Conservation (phyloP, 768 basidiomycete genomes). For the Hirschioporus abietinus region DNA sequence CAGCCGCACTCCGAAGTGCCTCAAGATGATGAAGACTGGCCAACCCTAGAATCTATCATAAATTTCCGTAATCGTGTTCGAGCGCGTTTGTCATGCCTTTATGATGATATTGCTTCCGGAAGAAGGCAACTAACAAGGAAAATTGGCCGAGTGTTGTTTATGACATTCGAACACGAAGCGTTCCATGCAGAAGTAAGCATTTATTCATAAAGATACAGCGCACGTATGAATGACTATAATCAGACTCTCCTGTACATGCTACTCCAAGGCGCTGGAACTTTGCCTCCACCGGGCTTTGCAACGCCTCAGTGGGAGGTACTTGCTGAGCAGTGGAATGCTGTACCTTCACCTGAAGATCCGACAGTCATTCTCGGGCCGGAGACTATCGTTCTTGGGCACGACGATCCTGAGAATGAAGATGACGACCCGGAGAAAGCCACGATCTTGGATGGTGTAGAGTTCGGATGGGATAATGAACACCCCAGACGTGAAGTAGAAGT, state of each 20-base stretch:
- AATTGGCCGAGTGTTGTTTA: slow-evolving; percentile 76
- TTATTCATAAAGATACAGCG: not conserved
- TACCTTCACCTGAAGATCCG: slow-evolving; percentile 34
- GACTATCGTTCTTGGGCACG: slow-evolving; percentile 65
- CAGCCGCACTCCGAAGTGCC: slow-evolving; percentile 92
- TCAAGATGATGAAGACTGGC: slow-evolving; percentile 78
- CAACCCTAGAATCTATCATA: slow-evolving; percentile 60
- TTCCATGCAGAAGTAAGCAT: slow-evolving; percentile 68
- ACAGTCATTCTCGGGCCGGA: slow-evolving; percentile 57
- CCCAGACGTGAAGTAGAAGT: slow-evolving; percentile 61
- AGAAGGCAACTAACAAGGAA: slow-evolving; percentile 50
- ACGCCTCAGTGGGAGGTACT: slow-evolving; percentile 66
- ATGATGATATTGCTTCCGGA: slow-evolving; percentile 60
- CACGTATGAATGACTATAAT: not conserved
- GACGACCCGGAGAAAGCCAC: slow-evolving; percentile 22
- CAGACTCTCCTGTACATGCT: slow-evolving; percentile 93
- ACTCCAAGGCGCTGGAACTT: slow-evolving; percentile 74
- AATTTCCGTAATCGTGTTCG: slow-evolving; percentile 77
- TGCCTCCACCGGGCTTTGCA: slow-evolving; percentile 72
- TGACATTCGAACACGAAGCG: slow-evolving; percentile 89
- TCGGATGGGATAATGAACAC: slow-evolving; percentile 95
- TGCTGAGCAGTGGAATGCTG: slow-evolving; percentile 42
- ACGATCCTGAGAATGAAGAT: slow-evolving; percentile 78
- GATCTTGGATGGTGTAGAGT: slow-evolving; percentile 54
- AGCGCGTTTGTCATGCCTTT: slow-evolving; percentile 62